Conservation (phyloP, 495 filamentous ascomycete species). For the Lophiotrema nucula region DNA sequence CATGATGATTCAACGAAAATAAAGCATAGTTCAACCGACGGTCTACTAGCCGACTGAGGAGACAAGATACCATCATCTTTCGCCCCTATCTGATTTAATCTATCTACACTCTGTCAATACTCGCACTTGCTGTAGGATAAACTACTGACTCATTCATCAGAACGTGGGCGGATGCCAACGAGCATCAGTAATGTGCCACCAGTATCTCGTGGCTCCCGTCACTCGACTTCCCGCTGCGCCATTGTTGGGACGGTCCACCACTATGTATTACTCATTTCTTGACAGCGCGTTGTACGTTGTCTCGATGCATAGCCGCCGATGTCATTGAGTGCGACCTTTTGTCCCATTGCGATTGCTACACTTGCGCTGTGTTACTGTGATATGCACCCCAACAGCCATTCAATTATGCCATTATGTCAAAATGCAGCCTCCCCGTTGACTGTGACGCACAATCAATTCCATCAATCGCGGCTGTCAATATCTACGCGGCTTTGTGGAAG, state of each 20-base stretch:
- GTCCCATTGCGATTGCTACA: slow-evolving; percentile 20
- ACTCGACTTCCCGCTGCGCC: too few relatives aligned
- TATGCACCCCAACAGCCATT: slow-evolving; percentile 14
- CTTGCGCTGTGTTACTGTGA: slow-evolving; percentile 28
- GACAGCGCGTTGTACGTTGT: neutral
- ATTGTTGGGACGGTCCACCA: too few relatives aligned
- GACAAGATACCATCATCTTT: slow-evolving; percentile 35
- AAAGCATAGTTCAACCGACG: slow-evolving; percentile 40
- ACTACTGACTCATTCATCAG: too few relatives aligned
- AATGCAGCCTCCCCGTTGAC: slow-evolving; percentile 16
- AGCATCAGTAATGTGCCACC: too few relatives aligned
- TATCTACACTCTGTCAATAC: neutral
- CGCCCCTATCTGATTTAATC: slow-evolving; percentile 36
- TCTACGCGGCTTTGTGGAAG: slow-evolving; percentile 22
- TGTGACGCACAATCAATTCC: slow-evolving; percentile 16
- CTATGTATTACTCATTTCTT: too few relatives aligned
- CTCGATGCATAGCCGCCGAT: too few relatives aligned
- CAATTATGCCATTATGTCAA: slow-evolving; percentile 21
- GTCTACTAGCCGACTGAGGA: slow-evolving; percentile 29
- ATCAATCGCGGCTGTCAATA: slow-evolving; percentile 13
- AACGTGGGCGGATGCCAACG: neutral
- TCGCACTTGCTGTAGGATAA: neutral
- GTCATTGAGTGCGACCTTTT: slow-evolving; percentile 23
- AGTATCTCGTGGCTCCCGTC: too few relatives aligned
- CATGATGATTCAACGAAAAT: slow-evolving; percentile 33